Percentiles rank a stretch among this genome's conserved stretches.
Conservation (phyloP, 2,329 filamentous ascomycete species). For the Grosmannia clavigera region DNA sequence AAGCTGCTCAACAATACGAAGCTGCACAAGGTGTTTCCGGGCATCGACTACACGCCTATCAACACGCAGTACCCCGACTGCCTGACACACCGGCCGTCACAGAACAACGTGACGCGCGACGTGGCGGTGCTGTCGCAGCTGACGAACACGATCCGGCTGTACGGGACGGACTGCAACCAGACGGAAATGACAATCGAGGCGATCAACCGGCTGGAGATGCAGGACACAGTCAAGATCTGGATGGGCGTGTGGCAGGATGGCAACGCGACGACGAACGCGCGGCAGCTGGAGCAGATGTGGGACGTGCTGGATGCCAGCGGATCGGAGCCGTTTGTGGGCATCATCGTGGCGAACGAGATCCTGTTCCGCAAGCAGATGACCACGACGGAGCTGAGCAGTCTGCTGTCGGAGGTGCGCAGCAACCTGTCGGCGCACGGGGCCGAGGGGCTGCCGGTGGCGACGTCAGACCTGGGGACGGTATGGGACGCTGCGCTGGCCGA, state of each 20-base stretch:
- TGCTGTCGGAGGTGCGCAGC: constrained; percentile 56
- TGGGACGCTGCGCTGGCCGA: constrained; percentile 61
- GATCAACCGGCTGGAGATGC: constrained; percentile 59
- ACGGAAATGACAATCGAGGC: constrained; percentile 86
- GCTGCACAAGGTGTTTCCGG: constrained; percentile 87
- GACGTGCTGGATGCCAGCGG: constrained; percentile 61
- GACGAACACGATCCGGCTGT: constrained; percentile 76
- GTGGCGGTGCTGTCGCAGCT: constrained; percentile 81
- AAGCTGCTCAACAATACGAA: constrained; percentile 65
- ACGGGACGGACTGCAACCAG: constrained; percentile 96
- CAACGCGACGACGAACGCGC: constrained; percentile 70
- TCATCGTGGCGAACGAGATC: constrained; percentile 75
- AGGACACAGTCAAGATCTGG: constrained; percentile 73
- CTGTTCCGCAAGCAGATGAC: constrained; percentile 68
- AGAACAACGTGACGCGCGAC: constrained; percentile 91
- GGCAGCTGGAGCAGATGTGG: constrained; percentile 79
- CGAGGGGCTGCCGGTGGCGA: constrained; percentile 60
- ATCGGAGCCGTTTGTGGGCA: constrained; percentile 58
- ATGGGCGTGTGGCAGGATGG: constrained; percentile 85
- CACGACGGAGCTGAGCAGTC: constrained; percentile 43
- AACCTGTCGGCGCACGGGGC: constrained; percentile 58
- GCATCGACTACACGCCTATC: constrained; percentile 88
- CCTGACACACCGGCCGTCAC: constrained; percentile 61
- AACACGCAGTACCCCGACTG: constrained; percentile 86
- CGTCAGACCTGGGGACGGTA: constrained; percentile 78